A percentile compares a stretch with the other conserved stretches of the same genome.
Conservation (phyloP, 2,329 filamentous ascomycete species). For the Xylariaceae sp. region DNA sequence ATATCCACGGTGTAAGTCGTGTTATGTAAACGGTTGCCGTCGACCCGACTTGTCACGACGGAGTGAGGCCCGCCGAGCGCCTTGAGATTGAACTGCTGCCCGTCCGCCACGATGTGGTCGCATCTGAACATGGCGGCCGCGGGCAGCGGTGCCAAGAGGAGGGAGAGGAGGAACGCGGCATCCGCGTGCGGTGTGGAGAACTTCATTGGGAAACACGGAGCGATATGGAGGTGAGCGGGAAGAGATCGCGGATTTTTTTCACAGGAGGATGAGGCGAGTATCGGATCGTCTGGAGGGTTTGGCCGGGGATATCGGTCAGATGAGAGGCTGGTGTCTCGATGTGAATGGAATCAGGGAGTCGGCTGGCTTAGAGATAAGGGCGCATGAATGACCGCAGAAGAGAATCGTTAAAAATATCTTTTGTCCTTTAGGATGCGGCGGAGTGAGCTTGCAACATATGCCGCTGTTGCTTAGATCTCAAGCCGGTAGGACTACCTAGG, state of each 20-base stretch:
- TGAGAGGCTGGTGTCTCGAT: neutral
- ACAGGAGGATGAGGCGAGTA: neutral
- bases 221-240: neutral
- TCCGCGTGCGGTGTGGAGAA: slow-evolving; percentile 32
- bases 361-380: slow-evolving; percentile 5
- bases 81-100: slow-evolving; percentile 58
- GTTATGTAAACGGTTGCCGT: slow-evolving; percentile 55
- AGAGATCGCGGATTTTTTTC: neutral
- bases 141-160: slow-evolving; percentile 34
- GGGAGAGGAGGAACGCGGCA: slow-evolving; percentile 35
- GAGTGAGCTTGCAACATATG: neutral
- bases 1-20: slow-evolving; percentile 79
- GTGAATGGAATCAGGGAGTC: neutral
- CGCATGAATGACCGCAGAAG: neutral
- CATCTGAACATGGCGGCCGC: slow-evolving; percentile 54
- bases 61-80: slow-evolving; percentile 62
- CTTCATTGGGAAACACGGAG: slow-evolving; percentile 33
- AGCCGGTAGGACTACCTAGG: neutral
- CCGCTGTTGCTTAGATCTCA: neutral
- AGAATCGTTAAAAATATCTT: neutral
- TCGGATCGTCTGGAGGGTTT: neutral
- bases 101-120: slow-evolving; percentile 54
- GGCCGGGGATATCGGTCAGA: neutral
- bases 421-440: neutral
- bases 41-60: slow-evolving; percentile 54